These are phyloP conservation scores for Pseudocercospora musae DNA, from an alignment of 2,329 filamentous ascomycete species.

Conservation along the genomic window DNA sequence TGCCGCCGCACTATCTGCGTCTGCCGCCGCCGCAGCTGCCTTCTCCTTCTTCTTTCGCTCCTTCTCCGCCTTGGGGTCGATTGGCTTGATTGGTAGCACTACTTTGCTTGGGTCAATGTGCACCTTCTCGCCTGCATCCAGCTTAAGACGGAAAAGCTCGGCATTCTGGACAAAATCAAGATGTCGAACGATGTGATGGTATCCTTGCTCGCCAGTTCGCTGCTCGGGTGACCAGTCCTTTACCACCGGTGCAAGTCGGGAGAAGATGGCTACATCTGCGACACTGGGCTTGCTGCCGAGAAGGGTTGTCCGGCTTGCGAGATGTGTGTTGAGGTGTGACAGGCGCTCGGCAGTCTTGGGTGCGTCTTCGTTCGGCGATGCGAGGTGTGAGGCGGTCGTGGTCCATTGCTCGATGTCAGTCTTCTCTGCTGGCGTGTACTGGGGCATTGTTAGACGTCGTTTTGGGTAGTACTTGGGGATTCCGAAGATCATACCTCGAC, in stretches of 20 bases:
- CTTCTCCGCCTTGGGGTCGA: constrained; percentile 92
- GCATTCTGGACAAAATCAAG: constrained; percentile 95
- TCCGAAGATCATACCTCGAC: constrained; percentile 29
- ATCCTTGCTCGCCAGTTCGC: constrained; percentile 82
- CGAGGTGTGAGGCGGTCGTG: constrained; percentile 69
- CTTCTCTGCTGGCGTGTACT: constrained; percentile 75
- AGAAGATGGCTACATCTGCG: constrained; percentile 81
- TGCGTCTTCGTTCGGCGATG: constrained; percentile 57
- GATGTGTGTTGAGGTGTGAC: constrained; percentile 77
- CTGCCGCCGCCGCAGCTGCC: constrained; percentile 55
- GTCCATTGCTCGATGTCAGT: constrained; percentile 89
- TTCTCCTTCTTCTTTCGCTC: constrained; percentile 97
- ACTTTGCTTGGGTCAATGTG: constrained; percentile 75
- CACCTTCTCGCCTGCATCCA: constrained; percentile 72
- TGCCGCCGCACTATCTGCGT: constrained; percentile 51
- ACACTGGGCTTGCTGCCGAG: constrained; percentile 86
- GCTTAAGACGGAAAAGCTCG: constrained; percentile 63
- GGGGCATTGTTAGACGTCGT: constrained; percentile 28
- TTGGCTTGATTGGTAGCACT: constrained; percentile 80
- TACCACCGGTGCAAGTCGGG: constrained; percentile 71
- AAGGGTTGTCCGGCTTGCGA: constrained; percentile 82
- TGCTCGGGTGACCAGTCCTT: constrained; percentile 79
- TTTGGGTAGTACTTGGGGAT: neutral
- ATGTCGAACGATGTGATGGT: constrained; percentile 86
- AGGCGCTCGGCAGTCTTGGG: constrained; percentile 62